Conservation (phyloP, 352 stramenopile species). For the Blastocystis sp. region DNA sequence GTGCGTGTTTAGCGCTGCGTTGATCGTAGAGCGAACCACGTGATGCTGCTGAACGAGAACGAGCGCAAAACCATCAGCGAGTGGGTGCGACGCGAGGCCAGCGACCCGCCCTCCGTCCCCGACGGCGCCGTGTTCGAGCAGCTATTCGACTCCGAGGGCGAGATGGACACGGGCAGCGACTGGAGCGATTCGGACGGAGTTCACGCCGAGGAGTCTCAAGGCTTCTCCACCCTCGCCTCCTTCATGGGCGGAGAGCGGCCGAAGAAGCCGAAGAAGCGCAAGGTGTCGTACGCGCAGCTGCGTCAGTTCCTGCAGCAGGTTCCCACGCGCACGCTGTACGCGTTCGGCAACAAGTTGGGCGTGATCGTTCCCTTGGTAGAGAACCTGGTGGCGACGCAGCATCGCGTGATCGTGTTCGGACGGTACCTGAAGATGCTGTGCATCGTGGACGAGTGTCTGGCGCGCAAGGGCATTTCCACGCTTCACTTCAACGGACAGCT, state of each 20-base stretch:
- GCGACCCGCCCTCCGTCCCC: not conserved
- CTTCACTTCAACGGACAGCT: slow-evolving; percentile 22
- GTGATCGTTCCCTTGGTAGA: slow-evolving; percentile 12
- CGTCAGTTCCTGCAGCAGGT: not conserved
- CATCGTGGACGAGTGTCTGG: slow-evolving; percentile 45
- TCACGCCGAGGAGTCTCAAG: not conserved
- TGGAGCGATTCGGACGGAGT: not conserved
- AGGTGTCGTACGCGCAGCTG: not conserved
- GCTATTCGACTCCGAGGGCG: not conserved
- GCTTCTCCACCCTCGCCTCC: not conserved
- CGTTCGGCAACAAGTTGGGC: slow-evolving; percentile 29
- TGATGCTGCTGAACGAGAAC: slow-evolving; percentile 48
- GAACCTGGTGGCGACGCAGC: not conserved
- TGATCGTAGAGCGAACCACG: slow-evolving; percentile 27
- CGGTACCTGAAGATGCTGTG: slow-evolving; percentile 59
- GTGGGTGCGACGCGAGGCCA: not conserved
- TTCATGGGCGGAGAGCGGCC: not conserved
- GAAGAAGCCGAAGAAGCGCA: not conserved
- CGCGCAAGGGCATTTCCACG: not conserved
- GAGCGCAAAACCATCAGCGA: slow-evolving; percentile 19
- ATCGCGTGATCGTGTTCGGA: slow-evolving; percentile 55
- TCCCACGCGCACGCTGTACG: not conserved
- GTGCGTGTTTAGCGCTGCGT: not conserved
- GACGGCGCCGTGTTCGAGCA: not conserved
- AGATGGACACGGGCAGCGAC: not conserved